phyloP scores from a whole-genome alignment of 257 asterid genomes.

The Vinca minor region DNA sequence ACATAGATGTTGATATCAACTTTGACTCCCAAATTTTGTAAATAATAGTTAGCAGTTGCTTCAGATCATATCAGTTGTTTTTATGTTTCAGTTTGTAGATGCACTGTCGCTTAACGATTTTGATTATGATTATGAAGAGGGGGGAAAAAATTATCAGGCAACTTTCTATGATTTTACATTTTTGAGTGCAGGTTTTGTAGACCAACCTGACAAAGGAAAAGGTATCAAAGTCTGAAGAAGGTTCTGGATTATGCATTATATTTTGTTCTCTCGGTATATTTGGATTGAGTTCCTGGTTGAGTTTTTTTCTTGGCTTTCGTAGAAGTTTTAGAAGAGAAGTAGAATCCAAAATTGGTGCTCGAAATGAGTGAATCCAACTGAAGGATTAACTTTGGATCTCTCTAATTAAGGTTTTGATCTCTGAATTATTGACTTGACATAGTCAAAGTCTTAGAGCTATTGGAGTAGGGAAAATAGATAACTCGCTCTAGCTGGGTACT shows the following conservation, averaged over 20 bases:
- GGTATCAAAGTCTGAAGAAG: neutral
- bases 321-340: no score
- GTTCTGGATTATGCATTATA: neutral
- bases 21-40: neutral
- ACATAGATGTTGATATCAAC: neutral
- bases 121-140: no score
- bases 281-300: no score
- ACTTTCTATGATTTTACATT: neutral
- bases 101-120: no score
- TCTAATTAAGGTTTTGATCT: neutral
- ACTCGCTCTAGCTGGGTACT: no score
- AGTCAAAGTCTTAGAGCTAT: no score
- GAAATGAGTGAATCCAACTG: no score
- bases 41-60: neutral
- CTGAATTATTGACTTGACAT: neutral
- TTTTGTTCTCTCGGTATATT: no score
- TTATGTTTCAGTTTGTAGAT: neutral
- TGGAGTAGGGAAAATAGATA: no score
- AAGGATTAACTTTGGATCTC: no score
- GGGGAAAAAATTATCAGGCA: neutral
- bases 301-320: no score
- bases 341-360: no score
- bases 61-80: neutral
- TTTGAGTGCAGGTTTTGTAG: neutral
- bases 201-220: neutral